Base-by-base conservation (phyloP, 139 green algal species). In the Chlorella vulgaris region DNA sequence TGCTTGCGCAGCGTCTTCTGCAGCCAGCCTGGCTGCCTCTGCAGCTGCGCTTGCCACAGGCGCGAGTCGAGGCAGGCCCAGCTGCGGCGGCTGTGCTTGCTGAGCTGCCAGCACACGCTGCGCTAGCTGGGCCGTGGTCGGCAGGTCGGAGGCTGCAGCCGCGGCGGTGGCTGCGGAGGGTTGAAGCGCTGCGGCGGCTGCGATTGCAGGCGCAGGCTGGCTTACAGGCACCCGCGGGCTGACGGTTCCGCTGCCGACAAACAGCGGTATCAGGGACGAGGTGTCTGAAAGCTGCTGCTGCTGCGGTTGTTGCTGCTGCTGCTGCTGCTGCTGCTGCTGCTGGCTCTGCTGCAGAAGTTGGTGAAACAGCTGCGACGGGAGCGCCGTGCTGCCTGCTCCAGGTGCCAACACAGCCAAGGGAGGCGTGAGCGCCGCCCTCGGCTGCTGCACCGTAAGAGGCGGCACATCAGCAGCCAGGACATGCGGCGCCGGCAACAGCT, bases 181-280 rank as follows among this genome's bases (percentile, higher is more conserved):
- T 7, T 43, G 31, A 4, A 33, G 70, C 29, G 38, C 47, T 19
- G n/a, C n/a, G n/a, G 24, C 43, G 3, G 55, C 38, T 18, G 28
- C 42, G n/a, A 18, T 35, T 19, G 40, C 19, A 26, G 8, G 26
- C n/a, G 63, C 63, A 8, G 63, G 55, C 55, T 65, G 15, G 55
- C 55, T 28, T 26, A 21, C 33, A 43, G 50, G 71, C 3, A 26
- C 4, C 1, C 71, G 50, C 2, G 71, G 71, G 71, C 71, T 78
- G 71, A 78, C 67, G 50, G 31, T 68, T 50, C 71, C 71, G 22
- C 71, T 50, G 15, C 71, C 71, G 0, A 78, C 71, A 78, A 78
- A 78, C 4, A 78, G 35, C 0, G 71, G 51, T 4, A 78, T 33
- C 33, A 58, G 10, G 22, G 38, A 58, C 26, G 38, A 58, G 22